A percentile compares a stretch with the other conserved stretches of the same genome.
phyloP scores from a whole-genome alignment of 2,329 filamentous ascomycete species.

The Penicillium corylophilum region DNA sequence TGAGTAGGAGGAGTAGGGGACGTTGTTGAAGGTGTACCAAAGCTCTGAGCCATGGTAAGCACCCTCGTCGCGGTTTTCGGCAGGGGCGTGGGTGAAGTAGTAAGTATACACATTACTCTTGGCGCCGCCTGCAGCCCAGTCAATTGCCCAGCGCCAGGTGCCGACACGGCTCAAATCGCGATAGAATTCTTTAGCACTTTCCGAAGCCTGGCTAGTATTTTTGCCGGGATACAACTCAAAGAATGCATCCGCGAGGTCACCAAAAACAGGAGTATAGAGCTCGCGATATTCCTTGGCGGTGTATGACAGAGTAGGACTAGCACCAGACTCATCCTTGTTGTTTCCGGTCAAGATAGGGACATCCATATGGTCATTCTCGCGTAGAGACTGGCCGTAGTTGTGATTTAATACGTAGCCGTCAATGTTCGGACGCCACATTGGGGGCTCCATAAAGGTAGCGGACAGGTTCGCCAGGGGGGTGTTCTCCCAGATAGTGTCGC shows the following conservation, averaged over 20 bases:
- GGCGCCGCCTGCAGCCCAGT: slow-evolving; percentile 18
- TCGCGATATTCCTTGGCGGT: slow-evolving; percentile 21
- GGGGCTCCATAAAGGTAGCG: background rate
- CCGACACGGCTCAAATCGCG: slow-evolving; percentile 28
- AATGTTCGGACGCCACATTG: background rate
- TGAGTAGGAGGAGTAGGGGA: background rate
- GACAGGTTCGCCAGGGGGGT: background rate
- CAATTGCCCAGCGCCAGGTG: slow-evolving; percentile 22
- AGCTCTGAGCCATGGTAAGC: background rate
- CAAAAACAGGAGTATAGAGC: background rate
- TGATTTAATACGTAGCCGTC: background rate
- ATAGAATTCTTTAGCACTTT: slow-evolving; percentile 21
- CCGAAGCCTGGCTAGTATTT: slow-evolving; percentile 10
- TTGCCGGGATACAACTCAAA: background rate
- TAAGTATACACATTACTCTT: slow-evolving; percentile 18
- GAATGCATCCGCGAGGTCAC: background rate
- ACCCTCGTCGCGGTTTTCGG: background rate
- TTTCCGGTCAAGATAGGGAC: slow-evolving; percentile 17
- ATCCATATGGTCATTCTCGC: background rate
- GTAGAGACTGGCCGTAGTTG: background rate
- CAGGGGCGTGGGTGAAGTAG: background rate
- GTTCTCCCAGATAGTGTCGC: background rate
- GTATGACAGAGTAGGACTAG: slow-evolving; percentile 21
- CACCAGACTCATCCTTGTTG: slow-evolving; percentile 30
- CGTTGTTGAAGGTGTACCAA: background rate